Conservation (phyloP, 345 rosid genomes). For the Eucalyptus marginata region DNA sequence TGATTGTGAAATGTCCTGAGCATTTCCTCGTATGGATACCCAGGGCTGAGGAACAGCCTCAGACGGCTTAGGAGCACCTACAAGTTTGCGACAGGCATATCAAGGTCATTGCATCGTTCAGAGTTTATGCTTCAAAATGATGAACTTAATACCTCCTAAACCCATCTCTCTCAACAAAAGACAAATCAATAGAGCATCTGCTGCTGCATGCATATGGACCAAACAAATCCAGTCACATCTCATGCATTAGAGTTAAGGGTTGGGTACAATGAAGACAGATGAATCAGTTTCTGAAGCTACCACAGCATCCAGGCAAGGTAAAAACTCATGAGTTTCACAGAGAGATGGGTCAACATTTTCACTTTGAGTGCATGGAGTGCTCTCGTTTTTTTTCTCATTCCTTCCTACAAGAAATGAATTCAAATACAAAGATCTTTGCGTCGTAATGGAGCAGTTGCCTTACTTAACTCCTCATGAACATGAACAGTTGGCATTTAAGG, state of each 20-base stretch:
- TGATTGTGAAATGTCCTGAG: constrained; percentile 82
- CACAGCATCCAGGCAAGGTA: not conserved
- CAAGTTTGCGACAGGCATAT: not conserved
- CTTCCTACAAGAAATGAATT: not conserved
- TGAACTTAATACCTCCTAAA: not conserved
- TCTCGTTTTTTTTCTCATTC: not conserved
- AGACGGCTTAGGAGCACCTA: constrained; percentile 75
- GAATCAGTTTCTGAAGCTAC: not conserved
- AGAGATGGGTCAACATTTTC: not conserved
- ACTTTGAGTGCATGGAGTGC: not conserved
- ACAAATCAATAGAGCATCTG: not conserved
- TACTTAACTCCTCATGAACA: not conserved
- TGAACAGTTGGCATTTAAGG: not conserved
- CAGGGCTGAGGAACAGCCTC: constrained; percentile 85
- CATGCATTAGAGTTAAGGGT: not conserved
- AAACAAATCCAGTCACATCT: not conserved
- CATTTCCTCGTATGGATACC: constrained; percentile 90
- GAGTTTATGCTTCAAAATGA: not conserved
- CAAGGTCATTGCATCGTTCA: not conserved
- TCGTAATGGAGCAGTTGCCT: not conserved
- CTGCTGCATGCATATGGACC: not conserved
- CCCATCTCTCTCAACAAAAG: not conserved
- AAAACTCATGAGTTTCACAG: not conserved
- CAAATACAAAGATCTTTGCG: not conserved
- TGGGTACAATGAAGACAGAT: not conserved